Percentiles rank a stretch among this genome's conserved stretches.
Evolutionary conservation across 257 asterid species (phyloP).

Genomic region (Osmanthus fragrans): DNA sequence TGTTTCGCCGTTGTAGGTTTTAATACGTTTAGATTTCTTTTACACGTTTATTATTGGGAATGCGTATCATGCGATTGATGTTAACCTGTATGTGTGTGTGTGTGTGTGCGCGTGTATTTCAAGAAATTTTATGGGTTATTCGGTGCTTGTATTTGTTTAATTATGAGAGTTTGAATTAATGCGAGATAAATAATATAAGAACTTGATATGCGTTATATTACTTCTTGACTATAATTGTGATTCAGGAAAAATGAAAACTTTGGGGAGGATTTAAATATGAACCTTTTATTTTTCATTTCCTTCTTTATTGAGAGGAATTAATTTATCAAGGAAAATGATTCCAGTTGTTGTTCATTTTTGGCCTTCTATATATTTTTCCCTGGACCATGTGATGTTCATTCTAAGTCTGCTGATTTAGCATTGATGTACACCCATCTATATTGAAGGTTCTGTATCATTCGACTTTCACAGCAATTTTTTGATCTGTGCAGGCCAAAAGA

Average conservation of each 20-base stretch:
- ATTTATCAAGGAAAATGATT: background rate
- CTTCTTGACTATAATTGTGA: background rate
- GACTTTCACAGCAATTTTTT: background rate
- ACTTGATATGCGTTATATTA: background rate
- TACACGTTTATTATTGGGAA: background rate
- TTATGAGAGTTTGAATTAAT: background rate
- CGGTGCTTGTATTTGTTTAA: background rate
- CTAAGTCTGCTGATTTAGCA: background rate
- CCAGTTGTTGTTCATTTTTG: background rate
- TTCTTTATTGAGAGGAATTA: background rate
- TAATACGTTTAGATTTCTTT: background rate
- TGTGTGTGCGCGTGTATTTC: background rate
- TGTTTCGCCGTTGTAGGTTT: background rate
- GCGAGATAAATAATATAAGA: background rate
- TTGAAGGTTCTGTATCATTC: background rate
- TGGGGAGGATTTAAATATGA: background rate
- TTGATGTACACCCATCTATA: background rate
- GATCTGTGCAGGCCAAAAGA: conserved; percentile 67
- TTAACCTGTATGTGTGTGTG: background rate
- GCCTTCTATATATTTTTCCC: background rate
- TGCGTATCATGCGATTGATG: background rate
- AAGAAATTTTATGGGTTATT: background rate
- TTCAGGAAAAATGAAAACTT: background rate
- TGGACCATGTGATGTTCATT: too few relatives aligned
- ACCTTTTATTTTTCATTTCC: background rate